phyloP scores from a whole-genome alignment of 148 eudicot species.

The Rhododendron mucronatum region DNA sequence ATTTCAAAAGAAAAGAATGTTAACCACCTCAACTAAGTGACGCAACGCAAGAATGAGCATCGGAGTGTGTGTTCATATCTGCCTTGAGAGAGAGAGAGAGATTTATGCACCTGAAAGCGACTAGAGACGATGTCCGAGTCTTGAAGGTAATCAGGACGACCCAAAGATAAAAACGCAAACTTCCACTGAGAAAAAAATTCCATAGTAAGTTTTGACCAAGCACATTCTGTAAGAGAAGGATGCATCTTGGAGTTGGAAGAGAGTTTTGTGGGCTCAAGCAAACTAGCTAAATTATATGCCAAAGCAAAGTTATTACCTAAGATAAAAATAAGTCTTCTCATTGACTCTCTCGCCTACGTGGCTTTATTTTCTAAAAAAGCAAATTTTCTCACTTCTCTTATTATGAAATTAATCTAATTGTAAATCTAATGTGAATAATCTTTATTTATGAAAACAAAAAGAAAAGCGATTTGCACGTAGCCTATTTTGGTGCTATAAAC shows the following conservation, averaged over 20 bases:
- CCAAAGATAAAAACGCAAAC: constrained; percentile 84
- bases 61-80: not conserved
- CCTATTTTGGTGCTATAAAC: not conserved
- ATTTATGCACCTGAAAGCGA: constrained; percentile 79
- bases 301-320: not conserved
- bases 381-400: not conserved
- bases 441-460: not conserved
- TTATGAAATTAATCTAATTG: not conserved
- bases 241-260: not conserved
- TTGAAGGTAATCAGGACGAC: constrained; percentile 86
- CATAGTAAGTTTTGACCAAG: not conserved
- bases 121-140: constrained; percentile 75
- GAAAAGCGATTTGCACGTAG: not conserved
- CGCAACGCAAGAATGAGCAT: not conserved
- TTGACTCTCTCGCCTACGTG: not conserved
- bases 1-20: not conserved
- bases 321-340: not conserved
- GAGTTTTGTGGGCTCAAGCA: not conserved
- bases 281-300: not conserved
- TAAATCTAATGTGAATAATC: not conserved
- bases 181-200: constrained; percentile 35
- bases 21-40: not conserved
- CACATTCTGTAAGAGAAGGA: not conserved
- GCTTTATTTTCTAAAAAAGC: not conserved
- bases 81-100: not conserved